Base-by-base conservation (phyloP, 306 rosid species). In the Medicago ruthenica region DNA sequence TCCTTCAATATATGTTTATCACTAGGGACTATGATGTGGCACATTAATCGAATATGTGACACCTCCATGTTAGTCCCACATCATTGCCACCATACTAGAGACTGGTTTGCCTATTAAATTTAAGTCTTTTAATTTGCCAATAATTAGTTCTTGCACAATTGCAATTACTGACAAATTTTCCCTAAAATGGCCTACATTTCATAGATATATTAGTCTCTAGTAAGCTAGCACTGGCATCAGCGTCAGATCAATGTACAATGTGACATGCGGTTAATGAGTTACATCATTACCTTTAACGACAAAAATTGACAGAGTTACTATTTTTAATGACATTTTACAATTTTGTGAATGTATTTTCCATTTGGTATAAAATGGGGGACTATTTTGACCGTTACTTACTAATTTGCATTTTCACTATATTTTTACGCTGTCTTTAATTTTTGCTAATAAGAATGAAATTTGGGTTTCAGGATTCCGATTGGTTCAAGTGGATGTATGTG, bases 381-480 rank as follows among this genome's bases (percentile, higher is more conserved):
- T 11, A 10, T 44, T 44, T 44, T 44, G 4, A 44, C 13, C 34
- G 37, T 34, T 34, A 24, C 27, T 24, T 24, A 4, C 37, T 34
- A 34, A 34, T 34, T 34, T 34, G 7, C 37, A 34, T 34, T 4
- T 34, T 6, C 37, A 34, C 37, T 34, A 34, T 34, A 34, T 34
- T 34, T 5, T 5, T 47, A 14, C 41, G 55, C 7, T 14, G 16
- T 66, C 37, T 65, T 41, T 45, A 4, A 8, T 50, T 70, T 71
- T 75, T 36, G 13, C 79, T 85, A 81, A 76, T 85, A 81, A 12
- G 81, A 81, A 34, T 81, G 79, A 50, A 74, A 57, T 63, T 54
- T 64, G 79, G 39, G 6, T 83, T 80, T 85, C 89, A 91, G 98
- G 96, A 81, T 70, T 50, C 88, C 9, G 76, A 78, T 42, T 87